A percentile compares a stretch with the other conserved stretches of the same genome.
Conservation (phyloP, 2,329 filamentous ascomycete species). For the Penicillium sp. region DNA sequence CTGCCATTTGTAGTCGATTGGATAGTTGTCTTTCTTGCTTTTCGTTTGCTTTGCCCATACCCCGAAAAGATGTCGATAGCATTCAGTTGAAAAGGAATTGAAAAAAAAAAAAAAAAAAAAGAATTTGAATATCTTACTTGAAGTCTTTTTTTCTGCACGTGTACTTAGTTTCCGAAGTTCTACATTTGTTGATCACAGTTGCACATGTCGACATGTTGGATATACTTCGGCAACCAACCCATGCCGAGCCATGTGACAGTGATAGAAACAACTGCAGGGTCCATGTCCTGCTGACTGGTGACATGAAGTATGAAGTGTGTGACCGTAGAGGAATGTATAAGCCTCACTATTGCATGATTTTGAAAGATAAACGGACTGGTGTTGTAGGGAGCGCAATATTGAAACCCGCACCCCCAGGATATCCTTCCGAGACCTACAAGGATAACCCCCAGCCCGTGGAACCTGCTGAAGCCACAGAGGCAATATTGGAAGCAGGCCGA, state of each 20-base stretch:
- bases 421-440: constrained; percentile 4
- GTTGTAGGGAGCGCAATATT: neutral
- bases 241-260: constrained; percentile 3
- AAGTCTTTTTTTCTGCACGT: neutral
- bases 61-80: constrained; percentile 8
- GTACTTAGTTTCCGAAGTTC: neutral
- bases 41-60: constrained; percentile 11
- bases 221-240: neutral
- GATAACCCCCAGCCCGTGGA: neutral
- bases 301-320: neutral
- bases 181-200: neutral
- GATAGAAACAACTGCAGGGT: neutral
- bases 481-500: neutral
- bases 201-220: neutral
- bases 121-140: neutral
- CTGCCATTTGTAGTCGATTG: constrained; percentile 10
- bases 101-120: neutral
- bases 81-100: neutral
- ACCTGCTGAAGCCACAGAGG: neutral
- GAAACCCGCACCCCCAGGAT: neutral
- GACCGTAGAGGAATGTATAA: neutral
- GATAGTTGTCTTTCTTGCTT: constrained; percentile 3
- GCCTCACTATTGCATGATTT: neutral
- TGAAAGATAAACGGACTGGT: neutral
- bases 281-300: constrained; percentile 6